Percentiles rank a stretch among this genome's conserved stretches.
phyloP scores from a whole-genome alignment of 345 rosid species.

The Microthlaspi erraticum region DNA sequence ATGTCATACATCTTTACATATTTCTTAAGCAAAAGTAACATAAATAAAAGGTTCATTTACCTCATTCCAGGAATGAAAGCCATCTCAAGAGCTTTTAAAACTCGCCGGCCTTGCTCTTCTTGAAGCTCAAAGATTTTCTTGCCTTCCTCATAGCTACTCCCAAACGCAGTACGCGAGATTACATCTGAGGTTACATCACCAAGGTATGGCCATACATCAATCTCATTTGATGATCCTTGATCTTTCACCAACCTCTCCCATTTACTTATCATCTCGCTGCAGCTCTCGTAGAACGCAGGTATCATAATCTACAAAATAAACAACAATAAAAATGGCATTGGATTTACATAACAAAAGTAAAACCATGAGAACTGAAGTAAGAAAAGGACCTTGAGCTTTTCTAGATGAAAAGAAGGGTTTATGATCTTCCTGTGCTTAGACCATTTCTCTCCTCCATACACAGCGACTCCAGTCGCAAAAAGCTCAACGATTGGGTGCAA shows the following conservation, averaged over 20 bases:
- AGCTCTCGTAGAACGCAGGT: slow-evolving; percentile 48
- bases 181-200: slow-evolving; percentile 46
- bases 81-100: slow-evolving; percentile 40
- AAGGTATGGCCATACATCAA: slow-evolving; percentile 51
- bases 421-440: slow-evolving; percentile 50
- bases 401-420: slow-evolving; percentile 54
- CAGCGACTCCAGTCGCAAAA: slow-evolving; percentile 40
- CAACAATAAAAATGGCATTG: not conserved
- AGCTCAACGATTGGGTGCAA: slow-evolving; percentile 32
- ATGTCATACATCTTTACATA: not conserved
- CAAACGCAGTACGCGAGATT: slow-evolving; percentile 62
- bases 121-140: slow-evolving; percentile 62
- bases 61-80: slow-evolving; percentile 67
- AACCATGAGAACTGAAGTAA: not conserved
- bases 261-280: slow-evolving; percentile 42
- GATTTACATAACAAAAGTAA: slow-evolving; percentile 32
- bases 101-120: slow-evolving; percentile 49
- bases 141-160: slow-evolving; percentile 76
- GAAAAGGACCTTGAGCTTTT: slow-evolving; percentile 49
- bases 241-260: slow-evolving; percentile 42
- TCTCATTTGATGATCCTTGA: slow-evolving; percentile 37
- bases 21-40: not conserved
- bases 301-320: slow-evolving; percentile 28
- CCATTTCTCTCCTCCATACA: slow-evolving; percentile 54
- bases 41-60: slow-evolving; percentile 34